Conservation (phyloP, 805 yeast species). For the Ogataea angusta region DNA sequence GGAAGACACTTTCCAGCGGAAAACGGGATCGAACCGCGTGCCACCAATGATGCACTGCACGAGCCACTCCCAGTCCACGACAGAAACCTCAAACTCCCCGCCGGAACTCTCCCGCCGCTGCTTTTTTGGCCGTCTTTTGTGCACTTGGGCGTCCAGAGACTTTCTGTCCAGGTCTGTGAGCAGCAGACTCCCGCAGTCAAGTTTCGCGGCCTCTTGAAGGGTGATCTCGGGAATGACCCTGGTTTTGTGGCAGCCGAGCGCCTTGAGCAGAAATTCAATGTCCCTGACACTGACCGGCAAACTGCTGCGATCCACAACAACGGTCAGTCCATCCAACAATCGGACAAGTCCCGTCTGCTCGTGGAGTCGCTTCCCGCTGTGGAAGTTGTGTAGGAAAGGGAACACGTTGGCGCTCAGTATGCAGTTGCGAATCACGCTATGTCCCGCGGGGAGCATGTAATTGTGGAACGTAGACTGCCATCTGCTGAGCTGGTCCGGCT, state of each 20-base stretch:
- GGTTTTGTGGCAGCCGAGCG: conserved; percentile 13
- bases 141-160: conserved; percentile 2
- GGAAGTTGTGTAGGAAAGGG: conserved; percentile 39
- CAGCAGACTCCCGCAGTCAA: conserved; percentile 1
- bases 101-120: not conserved
- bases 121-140: not conserved
- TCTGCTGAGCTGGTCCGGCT: conserved; percentile 7
- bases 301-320: conserved; percentile 33
- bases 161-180: conserved; percentile 12
- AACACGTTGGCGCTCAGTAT: conserved; percentile 46
- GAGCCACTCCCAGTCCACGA: conserved; percentile 64
- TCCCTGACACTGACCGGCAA: conserved; percentile 8
- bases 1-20: conserved; percentile 24
- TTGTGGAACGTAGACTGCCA: conserved; percentile 43
- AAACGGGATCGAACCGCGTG: conserved; percentile 14
- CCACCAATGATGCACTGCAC: conserved; percentile 53
- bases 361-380: conserved; percentile 29
- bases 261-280: conserved; percentile 9
- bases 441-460: conserved; percentile 73
- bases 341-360: conserved; percentile 43
- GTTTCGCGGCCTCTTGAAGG: not conserved
- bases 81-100: conserved; percentile 17
- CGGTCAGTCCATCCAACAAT: conserved; percentile 32
- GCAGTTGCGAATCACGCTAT: conserved; percentile 39
- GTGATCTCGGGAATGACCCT: conserved; percentile 5